Conservation (phyloP, 1,139 yeast genomes). For the Candida tropicalis region DNA sequence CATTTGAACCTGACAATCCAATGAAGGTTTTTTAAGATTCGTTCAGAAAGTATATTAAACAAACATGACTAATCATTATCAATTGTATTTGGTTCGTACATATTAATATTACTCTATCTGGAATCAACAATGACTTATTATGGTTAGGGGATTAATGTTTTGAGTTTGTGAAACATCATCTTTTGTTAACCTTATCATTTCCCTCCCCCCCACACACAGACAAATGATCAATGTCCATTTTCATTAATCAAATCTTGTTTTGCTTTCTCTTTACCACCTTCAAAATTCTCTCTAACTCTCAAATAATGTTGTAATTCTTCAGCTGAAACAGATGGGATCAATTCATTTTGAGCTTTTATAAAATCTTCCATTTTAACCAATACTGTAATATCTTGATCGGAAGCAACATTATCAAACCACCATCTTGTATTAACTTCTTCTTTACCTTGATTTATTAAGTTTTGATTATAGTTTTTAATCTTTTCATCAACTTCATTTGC, state of each 20-base stretch:
- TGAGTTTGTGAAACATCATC: too few species aligned
- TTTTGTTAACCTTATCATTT: too few species aligned
- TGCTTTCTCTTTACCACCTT: conserved; percentile 50
- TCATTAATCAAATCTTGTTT: conserved; percentile 14
- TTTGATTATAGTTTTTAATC: conserved; percentile 53
- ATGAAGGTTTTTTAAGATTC: neutral
- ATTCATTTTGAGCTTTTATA: conserved; percentile 66
- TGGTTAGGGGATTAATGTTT: too few species aligned
- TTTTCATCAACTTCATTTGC: conserved; percentile 77
- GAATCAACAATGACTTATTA: neutral
- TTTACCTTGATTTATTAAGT: conserved; percentile 28
- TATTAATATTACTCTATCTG: neutral
- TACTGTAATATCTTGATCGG: conserved; percentile 66
- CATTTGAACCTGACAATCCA: neutral
- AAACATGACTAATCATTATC: too few species aligned
- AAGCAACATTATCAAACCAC: conserved; percentile 91
- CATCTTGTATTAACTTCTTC: conserved; percentile 64
- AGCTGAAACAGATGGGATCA: conserved; percentile 83
- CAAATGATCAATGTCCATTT: conserved; percentile 4
- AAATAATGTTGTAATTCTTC: conserved; percentile 85
- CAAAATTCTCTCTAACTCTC: conserved; percentile 76
- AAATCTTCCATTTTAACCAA: conserved; percentile 74
- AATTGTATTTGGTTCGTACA: too few species aligned
- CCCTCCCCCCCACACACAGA: too few species aligned
- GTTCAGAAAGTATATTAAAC: too few species aligned